These are phyloP conservation scores for Leptodermis oblonga DNA, from an alignment of 257 asterid genomes.

Conservation along the genomic window DNA sequence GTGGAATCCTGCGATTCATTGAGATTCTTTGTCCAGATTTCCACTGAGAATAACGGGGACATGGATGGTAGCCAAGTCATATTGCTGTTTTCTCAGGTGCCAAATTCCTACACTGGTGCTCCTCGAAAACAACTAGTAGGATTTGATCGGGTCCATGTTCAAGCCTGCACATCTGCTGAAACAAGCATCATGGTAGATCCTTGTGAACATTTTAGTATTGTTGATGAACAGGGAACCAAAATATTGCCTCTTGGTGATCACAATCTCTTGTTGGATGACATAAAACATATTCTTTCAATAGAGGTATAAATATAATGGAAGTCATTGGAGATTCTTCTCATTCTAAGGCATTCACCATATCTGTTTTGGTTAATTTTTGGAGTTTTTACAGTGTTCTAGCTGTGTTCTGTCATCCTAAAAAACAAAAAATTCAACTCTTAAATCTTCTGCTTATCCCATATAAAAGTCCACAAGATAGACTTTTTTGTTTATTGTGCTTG, in stretches of 20 bases:
- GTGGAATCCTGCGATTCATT: constrained; percentile 42
- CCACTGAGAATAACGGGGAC: constrained; percentile 61
- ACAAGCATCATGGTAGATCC: constrained; percentile 58
- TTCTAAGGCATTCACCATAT: not conserved
- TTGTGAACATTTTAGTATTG: constrained; percentile 80
- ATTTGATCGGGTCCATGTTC: constrained; percentile 48
- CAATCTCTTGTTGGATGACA: constrained; percentile 38
- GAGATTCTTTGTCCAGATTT: constrained; percentile 49
- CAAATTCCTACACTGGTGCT: constrained; percentile 35
- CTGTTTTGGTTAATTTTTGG: not conserved
- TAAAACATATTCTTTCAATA: constrained; percentile 52
- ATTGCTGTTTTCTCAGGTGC: constrained; percentile 50
- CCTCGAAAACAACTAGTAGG: constrained; percentile 63
- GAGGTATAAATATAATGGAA: constrained; percentile 31
- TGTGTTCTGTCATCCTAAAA: not conserved
- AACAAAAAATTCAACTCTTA: too few relatives aligned
- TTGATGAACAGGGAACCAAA: constrained; percentile 55
- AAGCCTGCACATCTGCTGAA: constrained; percentile 24
- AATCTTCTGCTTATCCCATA: too few relatives aligned
- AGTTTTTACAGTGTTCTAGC: not conserved
- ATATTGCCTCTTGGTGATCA: constrained; percentile 74
- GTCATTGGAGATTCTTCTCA: not conserved
- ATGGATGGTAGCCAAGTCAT: constrained; percentile 57
- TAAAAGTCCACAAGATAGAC: too few relatives aligned
- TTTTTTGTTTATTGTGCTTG: too few relatives aligned